Base-by-base conservation (phyloP, 306 rosid genomes). In the Bauhinia variegata region DNA sequence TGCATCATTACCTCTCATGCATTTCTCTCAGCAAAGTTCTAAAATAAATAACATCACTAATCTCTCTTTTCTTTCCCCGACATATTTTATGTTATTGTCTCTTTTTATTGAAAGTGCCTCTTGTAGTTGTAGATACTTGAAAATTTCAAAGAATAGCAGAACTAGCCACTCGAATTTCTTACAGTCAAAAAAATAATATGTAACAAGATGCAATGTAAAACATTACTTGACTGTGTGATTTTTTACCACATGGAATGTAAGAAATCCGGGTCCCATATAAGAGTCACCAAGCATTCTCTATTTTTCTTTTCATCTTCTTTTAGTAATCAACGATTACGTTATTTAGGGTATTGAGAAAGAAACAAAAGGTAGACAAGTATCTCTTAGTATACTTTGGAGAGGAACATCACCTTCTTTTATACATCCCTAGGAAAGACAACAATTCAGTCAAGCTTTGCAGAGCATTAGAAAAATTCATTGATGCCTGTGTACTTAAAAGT, bases 1-100 rank as follows among this genome's bases (percentile, higher is more conserved):
- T 60, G 83, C 81, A 85, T 85, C 82, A 85, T 83, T 83, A 70
- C 84, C 54, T 74, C 85, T 77, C 85, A 75, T 79, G 87, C 80
- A 79, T 56, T 68, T 85, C 78, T 75, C 75, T 67, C 66, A 39
- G 50, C 42, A 23, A 23, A 2, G 28, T 23, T 1, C 2, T 23
- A 23, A 67, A 36, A 64, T 63, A 19, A 44, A 63, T 55, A 44
- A 61, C 41, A 23, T 16, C 41, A 49, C 17, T 11, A 11, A 14
- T 15, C 14, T 13, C 28, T 19, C 52, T 49, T 32, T 51, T n/a
- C 39, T 46, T 44, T 3, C 17, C 47, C 41, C n/a, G 42, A 38
- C 31, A 37, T 37, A 49, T 59, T 52, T 59, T 9, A 8, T 8
- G 18, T 30, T 14, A 28, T 11, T 39, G 15, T 47, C 11, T 15